Percentiles rank a stretch among this genome's conserved stretches.
Evolutionary conservation across 345 rosid species (phyloP).

Genomic region (Arabidopsis thaliana): DNA sequence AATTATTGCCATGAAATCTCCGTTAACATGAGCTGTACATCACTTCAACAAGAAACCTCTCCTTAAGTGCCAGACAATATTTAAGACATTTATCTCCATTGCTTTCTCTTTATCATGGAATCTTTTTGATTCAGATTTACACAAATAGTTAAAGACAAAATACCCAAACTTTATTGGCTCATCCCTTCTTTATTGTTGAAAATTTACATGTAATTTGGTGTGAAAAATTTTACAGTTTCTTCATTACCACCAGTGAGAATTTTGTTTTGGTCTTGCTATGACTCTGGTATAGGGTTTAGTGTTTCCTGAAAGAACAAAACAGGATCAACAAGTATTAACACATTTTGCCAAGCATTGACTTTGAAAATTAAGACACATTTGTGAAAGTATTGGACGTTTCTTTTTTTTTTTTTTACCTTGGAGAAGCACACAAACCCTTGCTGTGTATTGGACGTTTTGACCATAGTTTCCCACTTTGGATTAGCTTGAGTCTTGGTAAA

Average conservation of each 20-base stretch:
- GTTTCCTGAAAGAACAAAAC: constrained; percentile 42
- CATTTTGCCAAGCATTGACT: background rate
- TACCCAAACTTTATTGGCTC: constrained; percentile 6
- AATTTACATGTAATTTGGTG: constrained; percentile 36
- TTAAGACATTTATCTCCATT: constrained; percentile 29
- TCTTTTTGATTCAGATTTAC: constrained; percentile 34
- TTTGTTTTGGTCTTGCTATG: constrained; percentile 33
- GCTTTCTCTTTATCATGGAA: constrained; percentile 32
- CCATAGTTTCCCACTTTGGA: constrained; percentile 83
- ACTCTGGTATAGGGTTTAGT: constrained; percentile 49
- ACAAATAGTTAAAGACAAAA: constrained; percentile 15
- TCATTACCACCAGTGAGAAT: constrained; percentile 5
- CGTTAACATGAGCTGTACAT: constrained; percentile 44
- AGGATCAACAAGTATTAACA: constrained; percentile 8
- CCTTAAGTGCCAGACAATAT: constrained; percentile 10
- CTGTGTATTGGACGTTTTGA: constrained; percentile 60
- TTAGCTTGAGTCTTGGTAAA: constrained; percentile 42
- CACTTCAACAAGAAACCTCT: constrained; percentile 26
- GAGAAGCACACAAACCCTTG: constrained; percentile 62
- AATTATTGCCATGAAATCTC: constrained; percentile 40
- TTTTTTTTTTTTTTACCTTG: constrained; percentile 54
- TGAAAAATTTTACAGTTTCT: constrained; percentile 32
- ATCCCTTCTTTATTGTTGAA: constrained; percentile 31
- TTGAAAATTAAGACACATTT: constrained; percentile 5
- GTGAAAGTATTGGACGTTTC: background rate